Evolutionary conservation across 768 basidiomycete genomes (phyloP), one percentile per base, ranked within the genome.

Genomic region (Crepidotus variabilis): DNA sequence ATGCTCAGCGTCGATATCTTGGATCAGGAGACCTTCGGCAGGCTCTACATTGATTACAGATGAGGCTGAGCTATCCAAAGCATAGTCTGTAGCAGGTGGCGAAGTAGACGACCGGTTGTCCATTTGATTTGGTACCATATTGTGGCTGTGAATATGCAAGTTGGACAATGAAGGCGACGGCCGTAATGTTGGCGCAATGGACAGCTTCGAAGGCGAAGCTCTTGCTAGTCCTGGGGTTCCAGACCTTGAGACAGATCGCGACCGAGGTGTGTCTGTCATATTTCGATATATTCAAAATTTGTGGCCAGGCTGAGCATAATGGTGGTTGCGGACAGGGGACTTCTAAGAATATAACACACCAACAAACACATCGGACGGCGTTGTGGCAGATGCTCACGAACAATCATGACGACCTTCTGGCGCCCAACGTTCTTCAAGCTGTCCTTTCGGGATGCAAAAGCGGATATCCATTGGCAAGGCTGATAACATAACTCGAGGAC

Each of bases 31-130:
- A 8, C 86, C 85, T 60, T 89, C 88, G 52, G 75, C 76, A 56
- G 83, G 70, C 60, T 88, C 85, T 70, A 88, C 66, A 64, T 87
- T 84, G 62, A 83, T 74, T 18, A 88, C 77, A 35, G 90, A 91
- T 47, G 87, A 90, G 34, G 87, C 81, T 20, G 87, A 84, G 67
- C 85, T 87, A 63, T 84, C 80, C 46, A 84, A 70, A 46, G 67
- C 72, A 24, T 75, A 66, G 55, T 69, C 74, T 39, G 54, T 55
- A 35, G 61, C 56, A 46, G 58, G 63, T 36, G 67, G 67, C 33
- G 56, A 61, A 48, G 60, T 60, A 32, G 65, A 61, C 43, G 24
- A 34, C 48, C 24, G 6, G 43, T 16, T 24, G 22, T 56, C 55
- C 43, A 51, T 35, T 53, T 69, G 62, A 45, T 18, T 68, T 59